Evolutionary conservation across 2,329 filamentous ascomycete species (phyloP).

Genomic region (Monilinia polystroma): DNA sequence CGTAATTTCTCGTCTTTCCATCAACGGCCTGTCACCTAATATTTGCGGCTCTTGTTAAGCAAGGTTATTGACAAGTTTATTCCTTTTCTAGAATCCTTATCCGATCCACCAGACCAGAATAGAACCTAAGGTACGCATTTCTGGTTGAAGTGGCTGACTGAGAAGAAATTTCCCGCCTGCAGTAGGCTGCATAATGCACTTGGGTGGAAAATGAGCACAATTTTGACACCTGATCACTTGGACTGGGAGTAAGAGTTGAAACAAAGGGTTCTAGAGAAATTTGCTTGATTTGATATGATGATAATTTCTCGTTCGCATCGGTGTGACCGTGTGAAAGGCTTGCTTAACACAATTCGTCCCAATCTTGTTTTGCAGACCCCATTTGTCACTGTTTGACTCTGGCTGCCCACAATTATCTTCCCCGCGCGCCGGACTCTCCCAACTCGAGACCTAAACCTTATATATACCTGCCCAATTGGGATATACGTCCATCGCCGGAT

Average conservation of each 20-base stretch:
- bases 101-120: not conserved
- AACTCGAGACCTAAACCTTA: slow-evolving; percentile 9
- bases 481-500: slow-evolving; percentile 12
- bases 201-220: slow-evolving; percentile 11
- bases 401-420: not conserved
- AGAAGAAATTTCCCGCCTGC: slow-evolving; percentile 11
- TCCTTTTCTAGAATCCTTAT: slow-evolving; percentile 6
- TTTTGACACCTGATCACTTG: slow-evolving; percentile 12
- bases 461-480: slow-evolving; percentile 20
- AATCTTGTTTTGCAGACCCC: not conserved
- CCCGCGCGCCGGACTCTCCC: not conserved
- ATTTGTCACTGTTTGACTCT: not conserved
- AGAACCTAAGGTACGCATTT: not conserved
- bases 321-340: not conserved
- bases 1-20: not conserved
- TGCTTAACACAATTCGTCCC: not conserved
- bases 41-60: slow-evolving; percentile 13
- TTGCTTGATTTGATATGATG: slow-evolving; percentile 19
- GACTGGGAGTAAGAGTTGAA: slow-evolving; percentile 2
- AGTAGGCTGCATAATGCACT: slow-evolving; percentile 10
- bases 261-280: slow-evolving; percentile 19
- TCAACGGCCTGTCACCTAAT: not conserved
- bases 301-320: slow-evolving; percentile 1
- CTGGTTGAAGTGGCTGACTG: slow-evolving; percentile 21
- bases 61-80: slow-evolving; percentile 2